Evolutionary conservation across 345 rosid genomes (phyloP).

Genomic region (Citrus unshiu): DNA sequence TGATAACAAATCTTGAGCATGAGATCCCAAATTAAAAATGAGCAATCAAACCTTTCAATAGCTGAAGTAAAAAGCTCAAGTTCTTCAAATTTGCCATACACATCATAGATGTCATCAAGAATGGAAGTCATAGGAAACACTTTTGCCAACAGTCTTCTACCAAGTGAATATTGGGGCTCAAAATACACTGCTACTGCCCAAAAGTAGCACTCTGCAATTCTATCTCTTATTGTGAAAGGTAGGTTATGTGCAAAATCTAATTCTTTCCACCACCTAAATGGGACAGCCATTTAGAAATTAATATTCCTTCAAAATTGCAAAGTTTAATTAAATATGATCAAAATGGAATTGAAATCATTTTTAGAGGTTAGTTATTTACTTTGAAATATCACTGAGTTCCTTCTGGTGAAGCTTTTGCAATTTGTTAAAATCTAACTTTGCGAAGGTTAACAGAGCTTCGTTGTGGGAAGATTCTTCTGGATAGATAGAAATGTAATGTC

Average conservation of each 20-base stretch:
- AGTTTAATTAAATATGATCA: background rate
- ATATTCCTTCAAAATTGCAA: too few species aligned
- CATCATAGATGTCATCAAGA: too few species aligned
- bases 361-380: conserved; percentile 7
- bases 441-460: conserved; percentile 9
- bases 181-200: too few species aligned
- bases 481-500: conserved; percentile 25
- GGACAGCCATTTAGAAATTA: background rate
- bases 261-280: conserved; percentile 39
- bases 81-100: conserved; percentile 28
- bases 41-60: conserved; percentile 15
- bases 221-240: conserved; percentile 31
- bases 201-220: conserved; percentile 23
- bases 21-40: background rate
- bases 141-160: fast-evolving
- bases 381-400: conserved; percentile 21
- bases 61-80: conserved; percentile 21
- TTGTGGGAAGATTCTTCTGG: conserved; percentile 14
- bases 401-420: conserved; percentile 29
- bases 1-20: background rate
- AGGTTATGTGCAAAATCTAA: conserved; percentile 24
- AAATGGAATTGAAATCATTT: background rate
- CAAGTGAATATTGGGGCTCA: too few species aligned
- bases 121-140: too few species aligned
- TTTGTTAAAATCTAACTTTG: conserved; percentile 31